Conservation (phyloP, 2,329 filamentous ascomycete species). For the Neofusicoccum sp. region DNA sequence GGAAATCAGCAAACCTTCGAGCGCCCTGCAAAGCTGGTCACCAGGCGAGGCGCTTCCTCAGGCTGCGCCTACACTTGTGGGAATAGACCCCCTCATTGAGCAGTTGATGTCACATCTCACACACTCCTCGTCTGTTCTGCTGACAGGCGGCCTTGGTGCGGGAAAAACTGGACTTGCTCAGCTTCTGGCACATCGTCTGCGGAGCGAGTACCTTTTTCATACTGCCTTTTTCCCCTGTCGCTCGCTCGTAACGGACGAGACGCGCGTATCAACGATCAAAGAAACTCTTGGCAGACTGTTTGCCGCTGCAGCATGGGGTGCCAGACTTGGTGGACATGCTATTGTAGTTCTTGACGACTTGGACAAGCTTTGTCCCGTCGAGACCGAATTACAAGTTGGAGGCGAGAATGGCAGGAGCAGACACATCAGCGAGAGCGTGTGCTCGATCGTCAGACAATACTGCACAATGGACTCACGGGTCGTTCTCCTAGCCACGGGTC, state of each 20-base stretch:
- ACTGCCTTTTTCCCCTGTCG: conserved; percentile 85
- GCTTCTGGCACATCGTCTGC: conserved; percentile 72
- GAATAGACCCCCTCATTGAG: conserved; percentile 76
- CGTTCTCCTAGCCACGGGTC: conserved; percentile 85
- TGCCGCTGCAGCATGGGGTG: conserved; percentile 88
- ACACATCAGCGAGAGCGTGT: conserved; percentile 87
- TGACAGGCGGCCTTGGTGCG: conserved; percentile 86
- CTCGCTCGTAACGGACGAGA: conserved; percentile 88
- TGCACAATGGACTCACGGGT: conserved; percentile 79
- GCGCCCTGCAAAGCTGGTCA: conserved; percentile 48
- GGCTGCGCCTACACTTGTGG: conserved; percentile 68
- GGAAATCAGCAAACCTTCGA: conserved; percentile 57
- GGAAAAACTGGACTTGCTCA: conserved; percentile 85
- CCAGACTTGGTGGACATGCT: conserved; percentile 78
- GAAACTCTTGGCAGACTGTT: conserved; percentile 84
- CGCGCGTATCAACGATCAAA: conserved; percentile 84
- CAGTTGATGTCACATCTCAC: conserved; percentile 76
- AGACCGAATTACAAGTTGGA: conserved; percentile 91
- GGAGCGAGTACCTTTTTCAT: conserved; percentile 74
- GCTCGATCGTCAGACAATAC: conserved; percentile 80
- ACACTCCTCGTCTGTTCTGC: conserved; percentile 83
- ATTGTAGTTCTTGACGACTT: conserved; percentile 90
- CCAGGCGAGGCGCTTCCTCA: conserved; percentile 58
- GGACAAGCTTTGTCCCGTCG: conserved; percentile 87
- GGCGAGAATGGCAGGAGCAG: conserved; percentile 91